A percentile compares a stretch with the other conserved stretches of the same genome.
Conservation (phyloP, 148 eudicot species). For the Pharnaceum exiguum region DNA sequence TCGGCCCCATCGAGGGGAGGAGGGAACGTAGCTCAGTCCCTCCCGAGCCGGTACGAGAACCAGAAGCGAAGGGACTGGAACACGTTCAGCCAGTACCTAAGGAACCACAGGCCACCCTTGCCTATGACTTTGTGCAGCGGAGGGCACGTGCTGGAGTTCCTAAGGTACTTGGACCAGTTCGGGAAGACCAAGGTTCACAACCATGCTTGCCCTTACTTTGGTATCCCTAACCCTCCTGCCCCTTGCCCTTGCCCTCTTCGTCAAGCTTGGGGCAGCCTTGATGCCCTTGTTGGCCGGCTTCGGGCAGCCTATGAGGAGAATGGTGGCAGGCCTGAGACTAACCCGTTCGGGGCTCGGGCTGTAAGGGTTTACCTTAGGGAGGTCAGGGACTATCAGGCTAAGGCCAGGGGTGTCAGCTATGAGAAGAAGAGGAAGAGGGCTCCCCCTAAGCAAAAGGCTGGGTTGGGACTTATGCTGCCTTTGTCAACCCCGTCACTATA, state of each 20-base stretch:
- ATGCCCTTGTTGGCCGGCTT: constrained; percentile 63
- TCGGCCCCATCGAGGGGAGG: background rate
- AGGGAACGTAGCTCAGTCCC: background rate
- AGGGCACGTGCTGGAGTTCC: constrained; percentile 63
- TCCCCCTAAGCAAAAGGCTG: constrained; percentile 20
- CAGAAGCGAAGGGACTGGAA: constrained; percentile 65
- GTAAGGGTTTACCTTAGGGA: constrained; percentile 56
- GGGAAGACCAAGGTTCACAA: constrained; percentile 61
- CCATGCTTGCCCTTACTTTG: constrained; percentile 51
- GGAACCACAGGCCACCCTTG: constrained; percentile 58
- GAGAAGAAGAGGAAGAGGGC: constrained; percentile 57
- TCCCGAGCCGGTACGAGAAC: constrained; percentile 42
- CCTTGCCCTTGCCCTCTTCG: constrained; percentile 66
- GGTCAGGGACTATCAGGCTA: constrained; percentile 57
- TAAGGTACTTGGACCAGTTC: constrained; percentile 56
- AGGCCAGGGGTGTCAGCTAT: constrained; percentile 64
- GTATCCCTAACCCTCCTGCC: constrained; percentile 52
- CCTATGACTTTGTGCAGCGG: constrained; percentile 43
- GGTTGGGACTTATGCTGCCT: background rate
- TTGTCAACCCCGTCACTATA: constrained; percentile 6
- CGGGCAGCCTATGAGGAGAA: constrained; percentile 59
- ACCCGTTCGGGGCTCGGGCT: constrained; percentile 60
- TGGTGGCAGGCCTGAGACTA: constrained; percentile 51
- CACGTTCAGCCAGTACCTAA: constrained; percentile 55
- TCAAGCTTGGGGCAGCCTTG: constrained; percentile 69